Conservation (phyloP, 768 basidiomycete species). For the Dictyophora rubrovolvata region DNA sequence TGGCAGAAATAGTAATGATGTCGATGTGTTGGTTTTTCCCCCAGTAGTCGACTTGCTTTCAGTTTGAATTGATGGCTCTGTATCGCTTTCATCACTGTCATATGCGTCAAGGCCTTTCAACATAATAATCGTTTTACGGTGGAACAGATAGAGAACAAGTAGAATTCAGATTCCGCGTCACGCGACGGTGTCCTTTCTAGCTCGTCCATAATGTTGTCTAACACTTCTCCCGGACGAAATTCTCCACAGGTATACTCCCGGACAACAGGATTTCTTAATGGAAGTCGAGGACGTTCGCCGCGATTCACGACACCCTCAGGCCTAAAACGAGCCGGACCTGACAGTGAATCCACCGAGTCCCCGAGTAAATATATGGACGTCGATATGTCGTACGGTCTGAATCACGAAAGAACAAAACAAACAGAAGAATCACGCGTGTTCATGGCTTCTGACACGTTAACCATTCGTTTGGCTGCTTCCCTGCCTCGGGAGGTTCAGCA, state of each 20-base stretch:
- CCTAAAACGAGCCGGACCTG: not conserved
- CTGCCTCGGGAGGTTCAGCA: constrained; percentile 7
- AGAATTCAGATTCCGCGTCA: not conserved
- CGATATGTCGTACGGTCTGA: not conserved
- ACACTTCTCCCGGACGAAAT: not conserved
- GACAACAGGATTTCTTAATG: not conserved
- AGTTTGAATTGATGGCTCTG: constrained; percentile 23
- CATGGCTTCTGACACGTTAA: constrained; percentile 2
- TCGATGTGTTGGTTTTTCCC: constrained; percentile 20
- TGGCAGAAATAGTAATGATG: constrained; percentile 27
- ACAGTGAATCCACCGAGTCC: not conserved
- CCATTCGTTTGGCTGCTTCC: constrained; percentile 3
- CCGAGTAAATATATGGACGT: constrained; percentile 3
- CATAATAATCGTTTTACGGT: constrained; percentile 29
- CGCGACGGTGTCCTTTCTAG: not conserved
- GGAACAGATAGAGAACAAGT: not conserved
- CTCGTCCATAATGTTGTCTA: not conserved
- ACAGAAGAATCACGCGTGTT: constrained; percentile 5
- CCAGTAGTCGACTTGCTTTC: constrained; percentile 9
- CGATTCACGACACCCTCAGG: not conserved
- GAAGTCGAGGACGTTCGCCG: not conserved
- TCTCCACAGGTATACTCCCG: not conserved
- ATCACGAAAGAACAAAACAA: constrained; percentile 3
- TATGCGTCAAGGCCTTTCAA: constrained; percentile 63
- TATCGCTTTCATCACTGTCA: constrained; percentile 59